phyloP scores from a whole-genome alignment of 345 rosid species.

The Pelargonium nanum region DNA sequence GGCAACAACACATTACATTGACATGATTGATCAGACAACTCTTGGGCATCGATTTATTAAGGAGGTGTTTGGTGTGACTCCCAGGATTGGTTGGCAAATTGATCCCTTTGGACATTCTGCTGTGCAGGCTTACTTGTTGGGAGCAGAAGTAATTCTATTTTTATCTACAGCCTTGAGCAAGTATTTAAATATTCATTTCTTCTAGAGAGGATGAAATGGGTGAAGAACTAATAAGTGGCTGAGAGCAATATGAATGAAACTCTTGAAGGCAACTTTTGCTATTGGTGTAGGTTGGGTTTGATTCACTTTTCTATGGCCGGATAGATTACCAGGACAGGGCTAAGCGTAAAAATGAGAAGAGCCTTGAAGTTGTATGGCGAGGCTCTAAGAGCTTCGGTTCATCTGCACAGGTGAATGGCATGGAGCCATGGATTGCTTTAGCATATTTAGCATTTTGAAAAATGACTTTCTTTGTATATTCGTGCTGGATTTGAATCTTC shows the following conservation, averaged over 20 bases:
- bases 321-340: slow-evolving; percentile 91
- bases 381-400: slow-evolving; percentile 88
- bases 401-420: slow-evolving; percentile 52
- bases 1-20: slow-evolving; percentile 84
- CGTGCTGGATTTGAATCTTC: background rate
- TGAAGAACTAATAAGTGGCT: background rate
- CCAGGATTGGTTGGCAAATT: slow-evolving; percentile 98
- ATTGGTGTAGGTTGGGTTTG: slow-evolving; percentile 72
- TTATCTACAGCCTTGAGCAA: slow-evolving; percentile 1
- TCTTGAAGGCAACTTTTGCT: background rate
- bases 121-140: slow-evolving; percentile 89
- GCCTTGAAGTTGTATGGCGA: slow-evolving; percentile 92
- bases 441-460: background rate
- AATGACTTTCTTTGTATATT: no score
- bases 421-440: background rate
- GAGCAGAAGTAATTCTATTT: slow-evolving; percentile 56
- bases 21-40: slow-evolving; percentile 96
- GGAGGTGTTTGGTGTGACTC: slow-evolving; percentile 73
- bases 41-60: slow-evolving; percentile 81
- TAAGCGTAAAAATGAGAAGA: slow-evolving; percentile 72
- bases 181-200: background rate
- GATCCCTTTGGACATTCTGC: slow-evolving; percentile 99
- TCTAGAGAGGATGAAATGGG: background rate
- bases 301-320: slow-evolving; percentile 81
- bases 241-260: background rate